Evolutionary conservation across 495 filamentous ascomycete genomes (phyloP).

Genomic region (Lichina pygmaea): DNA sequence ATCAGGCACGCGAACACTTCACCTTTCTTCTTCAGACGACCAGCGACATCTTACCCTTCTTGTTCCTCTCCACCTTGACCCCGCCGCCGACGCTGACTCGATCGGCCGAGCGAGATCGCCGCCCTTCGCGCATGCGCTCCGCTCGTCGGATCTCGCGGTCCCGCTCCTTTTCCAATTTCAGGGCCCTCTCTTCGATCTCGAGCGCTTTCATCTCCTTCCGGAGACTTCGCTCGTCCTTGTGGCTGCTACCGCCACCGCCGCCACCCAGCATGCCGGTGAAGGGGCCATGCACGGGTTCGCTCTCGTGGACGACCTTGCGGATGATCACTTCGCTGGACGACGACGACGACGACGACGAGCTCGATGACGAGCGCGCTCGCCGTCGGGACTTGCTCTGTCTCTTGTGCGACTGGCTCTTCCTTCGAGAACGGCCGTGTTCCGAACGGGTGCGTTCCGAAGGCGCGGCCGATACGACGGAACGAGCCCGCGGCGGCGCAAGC

Average conservation of each 20-base stretch:
- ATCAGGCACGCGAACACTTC: slow-evolving; percentile 5
- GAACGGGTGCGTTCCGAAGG: not conserved
- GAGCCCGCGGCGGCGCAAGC: not conserved
- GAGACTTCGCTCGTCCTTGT: slow-evolving; percentile 22
- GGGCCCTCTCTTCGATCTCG: slow-evolving; percentile 21
- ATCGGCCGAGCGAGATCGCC: slow-evolving; percentile 6
- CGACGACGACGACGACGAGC: not conserved
- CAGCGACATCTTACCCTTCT: slow-evolving; percentile 63
- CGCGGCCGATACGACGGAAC: not conserved
- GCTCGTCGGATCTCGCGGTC: slow-evolving; percentile 22
- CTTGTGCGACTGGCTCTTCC: not conserved
- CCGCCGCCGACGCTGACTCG: slow-evolving; percentile 16
- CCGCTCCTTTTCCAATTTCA: slow-evolving; percentile 21
- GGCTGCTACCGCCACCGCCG: not conserved
- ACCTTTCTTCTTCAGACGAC: slow-evolving; percentile 25
- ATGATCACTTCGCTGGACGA: not conserved
- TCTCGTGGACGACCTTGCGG: not conserved
- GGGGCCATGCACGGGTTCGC: not conserved
- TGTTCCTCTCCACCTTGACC: slow-evolving; percentile 51
- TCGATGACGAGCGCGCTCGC: not conserved
- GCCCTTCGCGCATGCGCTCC: slow-evolving; percentile 4
- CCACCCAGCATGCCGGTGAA: not conserved
- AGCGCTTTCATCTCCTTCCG: slow-evolving; percentile 27
- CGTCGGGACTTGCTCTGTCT: not conserved
- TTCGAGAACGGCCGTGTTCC: not conserved